Base-by-base conservation (phyloP, 2,329 filamentous ascomycete genomes). In the Coniochaeta prunicola region DNA sequence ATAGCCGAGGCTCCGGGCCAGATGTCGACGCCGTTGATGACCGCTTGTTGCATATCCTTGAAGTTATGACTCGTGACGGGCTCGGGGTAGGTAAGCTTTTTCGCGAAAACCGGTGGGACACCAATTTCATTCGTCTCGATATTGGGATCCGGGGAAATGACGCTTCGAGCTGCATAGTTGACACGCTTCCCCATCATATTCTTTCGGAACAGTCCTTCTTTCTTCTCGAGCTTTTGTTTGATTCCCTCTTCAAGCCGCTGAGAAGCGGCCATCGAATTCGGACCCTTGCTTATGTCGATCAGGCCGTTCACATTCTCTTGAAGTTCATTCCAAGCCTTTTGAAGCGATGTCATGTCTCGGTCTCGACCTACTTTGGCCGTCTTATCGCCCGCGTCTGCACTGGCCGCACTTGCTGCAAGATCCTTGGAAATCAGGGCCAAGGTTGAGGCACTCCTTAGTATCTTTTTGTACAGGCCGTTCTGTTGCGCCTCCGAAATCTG, bases 181-280 rank as follows among this genome's bases (percentile, higher is more conserved):
- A 99, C 94, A 79, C 94, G 92, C 80, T 99, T 99, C 61, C 94
- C 94, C 94, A 99, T 99, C 94, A 99, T 97, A 75, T 99, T 97
- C 79, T 96, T 97, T 67, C 94, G 84, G 80, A 99, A 99, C 31
- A 99, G 81, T 64, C 94, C 94, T 70, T 99, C 96, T 76, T 99
- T 99, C 80, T 99, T 99, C 76, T 99, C 94, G 30, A 99, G 81
- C 70, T 92, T 89, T 71, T 99, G 94, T 76, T 99, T 99, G 76
- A 99, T 96, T 66, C 96, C 94, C 63, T 96, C 92, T 62, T 96
- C 90, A 57, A 91, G 89, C 59, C 87, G 82, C 67, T 88, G 87
- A 15, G 87, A 90, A 30, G 91, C 90, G 19, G 85, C 80, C 57
- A 91, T 91, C 63, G 89, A 87, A 3, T 91, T 80, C 2, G 92